These are phyloP conservation scores for Apocynum venetum DNA, from an alignment of 257 asterid species.

Conservation along the genomic window DNA sequence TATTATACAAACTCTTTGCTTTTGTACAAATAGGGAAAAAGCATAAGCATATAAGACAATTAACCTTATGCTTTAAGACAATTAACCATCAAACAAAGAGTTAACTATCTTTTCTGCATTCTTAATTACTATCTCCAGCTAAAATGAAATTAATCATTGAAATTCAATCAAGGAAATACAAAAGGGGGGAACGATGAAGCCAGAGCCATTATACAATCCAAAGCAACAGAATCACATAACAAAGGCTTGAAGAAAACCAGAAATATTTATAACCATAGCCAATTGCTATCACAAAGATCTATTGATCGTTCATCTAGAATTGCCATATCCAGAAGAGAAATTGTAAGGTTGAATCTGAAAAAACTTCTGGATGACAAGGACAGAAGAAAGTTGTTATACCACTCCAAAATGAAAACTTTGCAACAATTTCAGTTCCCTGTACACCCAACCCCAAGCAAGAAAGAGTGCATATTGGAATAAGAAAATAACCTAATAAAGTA, in stretches of 20 bases:
- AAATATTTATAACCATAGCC: background rate
- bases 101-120: background rate
- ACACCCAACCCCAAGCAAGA: background rate
- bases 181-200: too few species aligned
- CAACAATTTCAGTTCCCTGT: background rate
- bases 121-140: background rate
- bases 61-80: too few species aligned
- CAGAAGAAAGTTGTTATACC: background rate
- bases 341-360: background rate
- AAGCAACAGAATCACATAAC: too few species aligned
- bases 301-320: background rate
- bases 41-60: background rate
- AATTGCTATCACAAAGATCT: background rate
- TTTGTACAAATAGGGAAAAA: background rate
- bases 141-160: background rate
- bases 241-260: background rate
- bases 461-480: background rate
- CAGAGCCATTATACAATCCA: too few species aligned
- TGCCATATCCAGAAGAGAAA: background rate
- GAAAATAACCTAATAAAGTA: background rate
- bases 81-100: background rate
- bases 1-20: background rate
- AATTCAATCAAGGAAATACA: too few species aligned
- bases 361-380: background rate
- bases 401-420: background rate